Percentiles rank a stretch among this genome's conserved stretches.
These are phyloP conservation scores for Geoglossum glabrum DNA, from an alignment of 495 filamentous ascomycete species.

Conservation along the genomic window DNA sequence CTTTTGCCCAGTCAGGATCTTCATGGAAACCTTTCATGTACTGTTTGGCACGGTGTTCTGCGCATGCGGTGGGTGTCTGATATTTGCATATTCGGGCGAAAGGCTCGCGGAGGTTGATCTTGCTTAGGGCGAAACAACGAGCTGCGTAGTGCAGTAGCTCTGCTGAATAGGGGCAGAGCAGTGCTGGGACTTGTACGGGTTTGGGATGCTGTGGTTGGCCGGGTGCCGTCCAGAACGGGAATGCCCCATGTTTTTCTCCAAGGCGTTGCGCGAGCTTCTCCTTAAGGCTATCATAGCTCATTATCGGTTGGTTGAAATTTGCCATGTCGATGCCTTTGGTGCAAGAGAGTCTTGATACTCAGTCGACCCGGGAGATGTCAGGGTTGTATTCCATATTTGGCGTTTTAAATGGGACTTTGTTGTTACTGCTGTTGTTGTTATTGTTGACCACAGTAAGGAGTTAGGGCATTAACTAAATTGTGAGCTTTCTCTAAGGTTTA, in stretches of 20 bases:
- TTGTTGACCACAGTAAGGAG: background rate
- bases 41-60: background rate
- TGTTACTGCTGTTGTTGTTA: background rate
- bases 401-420: background rate
- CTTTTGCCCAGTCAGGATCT: background rate
- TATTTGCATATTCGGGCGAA: background rate
- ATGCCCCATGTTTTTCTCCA: background rate
- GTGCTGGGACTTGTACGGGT: background rate
- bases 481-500: background rate
- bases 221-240: background rate
- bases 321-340: background rate
- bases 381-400: background rate
- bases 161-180: background rate
- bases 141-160: background rate
- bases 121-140: background rate
- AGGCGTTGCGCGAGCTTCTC: background rate
- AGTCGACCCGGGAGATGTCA: background rate
- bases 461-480: background rate
- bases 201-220: background rate
- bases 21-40: background rate
- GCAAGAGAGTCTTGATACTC: background rate
- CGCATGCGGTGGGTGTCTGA: background rate
- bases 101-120: background rate
- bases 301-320: background rate
- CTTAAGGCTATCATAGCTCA: background rate